Percentiles rank a stretch among this genome's conserved stretches.
Evolutionary conservation across 345 rosid genomes (phyloP).

Genomic region (Linum usitatissimum): DNA sequence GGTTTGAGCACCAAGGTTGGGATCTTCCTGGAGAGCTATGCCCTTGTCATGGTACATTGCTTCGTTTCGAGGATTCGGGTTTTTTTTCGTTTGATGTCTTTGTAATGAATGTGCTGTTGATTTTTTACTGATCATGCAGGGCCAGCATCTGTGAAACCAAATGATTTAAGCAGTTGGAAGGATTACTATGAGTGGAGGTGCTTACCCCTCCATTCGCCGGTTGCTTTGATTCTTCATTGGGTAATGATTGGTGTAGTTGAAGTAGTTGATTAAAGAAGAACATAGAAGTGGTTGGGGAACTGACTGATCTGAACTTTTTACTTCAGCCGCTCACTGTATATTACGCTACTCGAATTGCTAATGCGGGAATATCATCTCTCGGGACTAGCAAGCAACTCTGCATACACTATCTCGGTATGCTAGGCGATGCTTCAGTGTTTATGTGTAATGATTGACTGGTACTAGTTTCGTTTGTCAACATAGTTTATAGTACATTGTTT

Average conservation of each 20-base stretch:
- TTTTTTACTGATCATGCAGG: slow-evolving; percentile 26
- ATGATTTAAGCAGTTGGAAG: slow-evolving; percentile 38
- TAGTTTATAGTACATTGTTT: background rate
- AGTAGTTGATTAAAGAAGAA: background rate
- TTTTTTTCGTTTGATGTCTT: background rate
- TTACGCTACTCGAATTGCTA: slow-evolving; percentile 47
- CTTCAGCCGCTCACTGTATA: slow-evolving; percentile 78
- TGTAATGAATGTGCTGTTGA: background rate
- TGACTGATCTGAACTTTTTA: background rate
- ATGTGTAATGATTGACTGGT: background rate
- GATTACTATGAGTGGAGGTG: slow-evolving; percentile 76
- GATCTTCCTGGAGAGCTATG: slow-evolving; percentile 45
- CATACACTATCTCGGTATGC: slow-evolving; percentile 83
- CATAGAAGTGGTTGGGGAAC: background rate
- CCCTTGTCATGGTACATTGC: slow-evolving; percentile 59
- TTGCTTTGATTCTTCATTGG: slow-evolving; percentile 87
- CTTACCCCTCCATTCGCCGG: slow-evolving; percentile 70
- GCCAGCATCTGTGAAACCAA: slow-evolving; percentile 32
- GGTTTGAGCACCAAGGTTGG: slow-evolving; percentile 41
- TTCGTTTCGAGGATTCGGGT: background rate
- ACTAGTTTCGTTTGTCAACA: background rate
- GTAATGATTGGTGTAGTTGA: slow-evolving; percentile 28
- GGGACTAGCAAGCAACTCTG: slow-evolving; percentile 31
- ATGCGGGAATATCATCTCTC: slow-evolving; percentile 24
- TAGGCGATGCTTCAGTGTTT: background rate